phyloP scores from a whole-genome alignment of 106 monocot species.

The Dioscorea dumetorum region DNA sequence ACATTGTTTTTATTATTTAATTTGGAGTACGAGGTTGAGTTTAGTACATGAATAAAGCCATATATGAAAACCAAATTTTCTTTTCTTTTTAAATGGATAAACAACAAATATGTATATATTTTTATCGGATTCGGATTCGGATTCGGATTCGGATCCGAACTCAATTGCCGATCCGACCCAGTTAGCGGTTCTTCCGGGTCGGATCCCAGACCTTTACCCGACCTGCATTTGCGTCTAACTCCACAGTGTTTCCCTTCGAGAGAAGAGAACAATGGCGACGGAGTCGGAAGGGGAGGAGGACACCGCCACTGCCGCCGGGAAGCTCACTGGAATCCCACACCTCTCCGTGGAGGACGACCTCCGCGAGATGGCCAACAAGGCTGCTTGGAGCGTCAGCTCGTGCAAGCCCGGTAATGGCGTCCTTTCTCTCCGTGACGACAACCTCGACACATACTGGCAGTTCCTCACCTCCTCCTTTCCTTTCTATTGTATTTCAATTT shows the following conservation, averaged over 20 bases:
- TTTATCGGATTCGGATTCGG: too few relatives aligned
- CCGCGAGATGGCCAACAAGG: slow-evolving; percentile 89
- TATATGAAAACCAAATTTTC: too few relatives aligned
- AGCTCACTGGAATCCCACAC: slow-evolving; percentile 40
- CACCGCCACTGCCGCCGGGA: slow-evolving; percentile 21
- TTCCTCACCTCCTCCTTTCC: slow-evolving; percentile 9
- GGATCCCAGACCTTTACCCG: too few relatives aligned
- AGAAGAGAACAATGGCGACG: slow-evolving; percentile 34
- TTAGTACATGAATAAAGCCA: too few relatives aligned
- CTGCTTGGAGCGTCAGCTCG: slow-evolving; percentile 95
- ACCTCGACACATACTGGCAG: slow-evolving; percentile 98
- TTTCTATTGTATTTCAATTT: background rate
- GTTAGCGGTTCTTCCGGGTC: too few relatives aligned
- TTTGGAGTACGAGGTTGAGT: too few relatives aligned
- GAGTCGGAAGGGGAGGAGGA: slow-evolving; percentile 77
- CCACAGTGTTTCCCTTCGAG: background rate
- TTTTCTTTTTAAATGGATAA: too few relatives aligned
- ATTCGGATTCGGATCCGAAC: too few relatives aligned
- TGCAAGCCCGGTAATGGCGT: slow-evolving; percentile 94
- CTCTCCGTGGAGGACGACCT: slow-evolving; percentile 58
- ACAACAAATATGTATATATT: too few relatives aligned
- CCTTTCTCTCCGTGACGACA: slow-evolving; percentile 77
- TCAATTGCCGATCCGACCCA: too few relatives aligned
- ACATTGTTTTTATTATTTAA: too few relatives aligned
- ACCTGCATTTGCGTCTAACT: too few relatives aligned